Conservation (phyloP, 345 rosid species). For the Populus tremula region DNA sequence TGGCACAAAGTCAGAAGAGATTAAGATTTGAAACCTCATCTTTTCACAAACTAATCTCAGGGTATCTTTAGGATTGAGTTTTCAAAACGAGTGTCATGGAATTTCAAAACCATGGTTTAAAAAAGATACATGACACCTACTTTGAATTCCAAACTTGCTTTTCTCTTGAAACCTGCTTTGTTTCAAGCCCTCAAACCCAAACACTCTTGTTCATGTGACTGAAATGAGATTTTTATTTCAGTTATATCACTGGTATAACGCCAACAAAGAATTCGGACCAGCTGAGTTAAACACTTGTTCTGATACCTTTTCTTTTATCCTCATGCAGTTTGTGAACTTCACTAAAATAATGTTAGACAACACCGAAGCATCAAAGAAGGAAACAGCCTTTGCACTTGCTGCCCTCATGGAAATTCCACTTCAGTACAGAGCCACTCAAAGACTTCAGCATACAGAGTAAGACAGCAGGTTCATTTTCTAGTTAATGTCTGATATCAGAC, state of each 20-base stretch:
- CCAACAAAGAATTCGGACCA: neutral
- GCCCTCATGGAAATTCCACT: constrained; percentile 94
- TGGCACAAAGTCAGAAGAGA: neutral
- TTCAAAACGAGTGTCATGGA: neutral
- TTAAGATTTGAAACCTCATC: neutral
- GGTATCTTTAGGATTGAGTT: neutral
- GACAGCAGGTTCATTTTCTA: constrained; percentile 12
- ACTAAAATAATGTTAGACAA: constrained; percentile 79
- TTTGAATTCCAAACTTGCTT: neutral
- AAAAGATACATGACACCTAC: neutral
- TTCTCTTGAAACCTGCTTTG: neutral
- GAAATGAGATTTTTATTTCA: too few relatives aligned
- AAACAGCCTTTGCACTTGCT: constrained; percentile 86
- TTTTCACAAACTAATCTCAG: neutral
- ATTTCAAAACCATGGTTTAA: neutral
- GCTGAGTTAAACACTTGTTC: neutral
- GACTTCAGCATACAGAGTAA: constrained; percentile 46
- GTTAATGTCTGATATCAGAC: constrained; percentile 4
- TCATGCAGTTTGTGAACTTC: constrained; percentile 80
- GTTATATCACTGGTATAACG: too few relatives aligned
- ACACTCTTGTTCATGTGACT: neutral
- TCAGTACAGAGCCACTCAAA: constrained; percentile 80
- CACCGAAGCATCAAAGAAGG: constrained; percentile 57
- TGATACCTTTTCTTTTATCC: neutral
- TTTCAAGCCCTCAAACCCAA: neutral